Evolutionary conservation across 192 early-diverging fungal species (phyloP).

Genomic region (Backusella tarrabulga): DNA sequence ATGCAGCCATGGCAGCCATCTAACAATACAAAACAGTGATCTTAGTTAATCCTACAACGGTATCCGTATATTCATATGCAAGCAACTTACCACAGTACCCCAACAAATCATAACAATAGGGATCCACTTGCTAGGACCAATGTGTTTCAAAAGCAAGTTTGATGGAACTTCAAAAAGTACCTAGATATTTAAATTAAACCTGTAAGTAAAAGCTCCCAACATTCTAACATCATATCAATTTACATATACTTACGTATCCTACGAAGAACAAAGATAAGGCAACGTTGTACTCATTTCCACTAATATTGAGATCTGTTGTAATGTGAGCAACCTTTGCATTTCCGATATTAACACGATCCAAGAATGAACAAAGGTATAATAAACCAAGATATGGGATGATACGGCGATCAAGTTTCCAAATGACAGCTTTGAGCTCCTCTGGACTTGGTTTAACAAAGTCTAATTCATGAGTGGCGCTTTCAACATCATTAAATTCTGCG

Average conservation of each 20-base stretch:
- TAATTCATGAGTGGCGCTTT: neutral
- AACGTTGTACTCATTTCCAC: slow-evolving; percentile 52
- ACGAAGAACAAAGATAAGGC: slow-evolving; percentile 69
- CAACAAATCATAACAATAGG: slow-evolving; percentile 56
- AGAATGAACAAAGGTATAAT: slow-evolving; percentile 65
- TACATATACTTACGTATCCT: slow-evolving; percentile 45
- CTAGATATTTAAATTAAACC: slow-evolving; percentile 28
- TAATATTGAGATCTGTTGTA: slow-evolving; percentile 42
- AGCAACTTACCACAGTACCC: slow-evolving; percentile 36
- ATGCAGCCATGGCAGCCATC: slow-evolving; percentile 54
- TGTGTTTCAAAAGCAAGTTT: slow-evolving; percentile 61
- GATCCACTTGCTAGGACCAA: slow-evolving; percentile 59
- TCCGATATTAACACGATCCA: slow-evolving; percentile 74
- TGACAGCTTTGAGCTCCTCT: slow-evolving; percentile 39
- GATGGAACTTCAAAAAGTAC: slow-evolving; percentile 74
- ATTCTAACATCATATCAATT: neutral
- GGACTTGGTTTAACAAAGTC: slow-evolving; percentile 10
- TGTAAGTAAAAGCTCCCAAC: neutral
- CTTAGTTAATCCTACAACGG: neutral
- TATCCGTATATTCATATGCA: neutral
- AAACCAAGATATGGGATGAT: slow-evolving; percentile 61
- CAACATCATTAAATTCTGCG: neutral
- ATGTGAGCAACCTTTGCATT: slow-evolving; percentile 61
- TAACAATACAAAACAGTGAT: neutral
- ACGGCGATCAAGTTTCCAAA: slow-evolving; percentile 61